Percentiles rank a stretch among this genome's conserved stretches.
Conservation (phyloP, 2,329 filamentous ascomycete species). For the Raffaelea albimanens region DNA sequence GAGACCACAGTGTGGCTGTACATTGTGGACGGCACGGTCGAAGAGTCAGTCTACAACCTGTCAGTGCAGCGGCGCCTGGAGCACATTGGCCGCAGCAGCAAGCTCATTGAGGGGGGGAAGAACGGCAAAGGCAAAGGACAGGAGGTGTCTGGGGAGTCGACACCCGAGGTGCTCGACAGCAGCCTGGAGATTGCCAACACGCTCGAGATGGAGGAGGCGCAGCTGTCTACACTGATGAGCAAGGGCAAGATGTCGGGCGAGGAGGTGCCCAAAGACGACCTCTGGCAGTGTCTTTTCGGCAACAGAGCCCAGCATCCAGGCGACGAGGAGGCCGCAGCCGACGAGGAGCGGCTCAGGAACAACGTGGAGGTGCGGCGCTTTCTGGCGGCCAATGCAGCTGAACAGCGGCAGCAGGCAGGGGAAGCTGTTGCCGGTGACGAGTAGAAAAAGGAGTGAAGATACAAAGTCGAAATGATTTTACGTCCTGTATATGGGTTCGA, state of each 20-base stretch:
- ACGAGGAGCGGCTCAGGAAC: constrained; percentile 6
- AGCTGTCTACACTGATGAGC: constrained; percentile 60
- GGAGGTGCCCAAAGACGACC: constrained; percentile 63
- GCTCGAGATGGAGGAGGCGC: constrained; percentile 66
- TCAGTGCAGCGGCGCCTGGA: constrained; percentile 70
- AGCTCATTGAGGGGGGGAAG: constrained; percentile 17
- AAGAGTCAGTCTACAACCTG: constrained; percentile 83
- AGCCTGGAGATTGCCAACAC: constrained; percentile 77
- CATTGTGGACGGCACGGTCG: constrained; percentile 80
- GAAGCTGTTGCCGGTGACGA: not conserved
- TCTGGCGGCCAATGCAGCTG: constrained; percentile 35
- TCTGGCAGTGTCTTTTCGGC: constrained; percentile 87
- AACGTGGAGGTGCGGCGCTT: constrained; percentile 22
- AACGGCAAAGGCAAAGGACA: constrained; percentile 17
- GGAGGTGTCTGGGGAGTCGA: constrained; percentile 24
- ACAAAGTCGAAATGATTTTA: no score
- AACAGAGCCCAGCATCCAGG: constrained; percentile 28
- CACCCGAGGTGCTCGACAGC: constrained; percentile 43
- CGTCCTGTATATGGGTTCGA: no score
- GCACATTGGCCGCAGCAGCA: constrained; percentile 52
- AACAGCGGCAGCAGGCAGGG: constrained; percentile 21
- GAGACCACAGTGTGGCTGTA: constrained; percentile 95
- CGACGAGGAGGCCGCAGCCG: not conserved
- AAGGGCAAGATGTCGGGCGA: constrained; percentile 67
- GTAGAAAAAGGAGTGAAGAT: no score